Evolutionary conservation across 306 rosid genomes (phyloP).

Genomic region (Malus orientalis): DNA sequence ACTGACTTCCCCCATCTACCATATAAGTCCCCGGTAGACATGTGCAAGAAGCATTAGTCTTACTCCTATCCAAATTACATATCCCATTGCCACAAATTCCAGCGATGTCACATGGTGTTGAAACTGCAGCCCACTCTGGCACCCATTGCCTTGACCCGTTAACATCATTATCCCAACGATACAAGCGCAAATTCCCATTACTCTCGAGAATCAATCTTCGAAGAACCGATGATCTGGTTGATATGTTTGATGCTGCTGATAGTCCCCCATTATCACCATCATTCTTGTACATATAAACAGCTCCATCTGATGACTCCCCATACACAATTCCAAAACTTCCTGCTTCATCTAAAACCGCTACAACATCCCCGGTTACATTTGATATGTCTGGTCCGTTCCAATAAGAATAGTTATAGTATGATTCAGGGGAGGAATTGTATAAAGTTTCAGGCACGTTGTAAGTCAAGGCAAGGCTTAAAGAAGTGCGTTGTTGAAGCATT

Average conservation of each 20-base stretch:
- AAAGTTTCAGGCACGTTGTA: conserved; percentile 54
- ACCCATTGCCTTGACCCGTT: conserved; percentile 90
- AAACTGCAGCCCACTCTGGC: conserved; percentile 89
- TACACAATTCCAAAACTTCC: conserved; percentile 93
- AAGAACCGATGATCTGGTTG: conserved; percentile 31
- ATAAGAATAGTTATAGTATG: conserved; percentile 65
- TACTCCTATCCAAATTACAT: conserved; percentile 57
- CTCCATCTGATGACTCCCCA: conserved; percentile 73
- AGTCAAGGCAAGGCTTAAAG: conserved; percentile 67
- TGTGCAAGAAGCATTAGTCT: conserved; percentile 69
- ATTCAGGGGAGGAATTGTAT: conserved; percentile 36
- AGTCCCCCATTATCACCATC: conserved; percentile 62
- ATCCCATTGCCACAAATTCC: conserved; percentile 90
- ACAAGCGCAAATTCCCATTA: conserved; percentile 69
- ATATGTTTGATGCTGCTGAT: conserved; percentile 39
- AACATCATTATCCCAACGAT: conserved; percentile 72
- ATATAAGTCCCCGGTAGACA: conserved; percentile 72
- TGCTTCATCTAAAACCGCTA: conserved; percentile 63
- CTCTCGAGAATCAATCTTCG: conserved; percentile 61
- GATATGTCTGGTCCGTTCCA: conserved; percentile 87
- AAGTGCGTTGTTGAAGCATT: conserved; percentile 86
- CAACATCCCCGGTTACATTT: conserved; percentile 76
- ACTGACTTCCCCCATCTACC: conserved; percentile 42
- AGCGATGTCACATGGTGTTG: conserved; percentile 84
- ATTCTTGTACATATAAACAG: conserved; percentile 77